Base-by-base conservation (phyloP, 257 asterid species). In the Ajuga chamaepitys region DNA sequence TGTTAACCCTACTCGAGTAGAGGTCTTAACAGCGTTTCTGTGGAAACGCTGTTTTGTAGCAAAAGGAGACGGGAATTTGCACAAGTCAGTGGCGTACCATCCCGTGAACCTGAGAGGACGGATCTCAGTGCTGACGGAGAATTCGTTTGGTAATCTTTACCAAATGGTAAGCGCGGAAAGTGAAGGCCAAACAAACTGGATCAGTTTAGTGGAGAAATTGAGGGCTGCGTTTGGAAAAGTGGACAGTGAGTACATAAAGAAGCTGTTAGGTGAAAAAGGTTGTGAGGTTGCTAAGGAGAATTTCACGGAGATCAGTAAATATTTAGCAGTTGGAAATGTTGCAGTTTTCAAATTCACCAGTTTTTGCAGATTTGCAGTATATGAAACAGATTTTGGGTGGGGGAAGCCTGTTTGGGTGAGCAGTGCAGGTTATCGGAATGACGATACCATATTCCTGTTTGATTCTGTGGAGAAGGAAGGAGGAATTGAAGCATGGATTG, bases 61-160 rank as follows among this genome's bases (percentile, higher is more conserved):
- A 2, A 60, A 73, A 67, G 57, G 71, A 62, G 16, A 55, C 2
- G 48, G 47, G 13, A 8, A 34, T 9, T 8, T 50, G 0, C 58
- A 37, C 14, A 21, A 8, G 5, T 81, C 93, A 0, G 71, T 78
- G 0, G 81, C 82, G 8, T 72, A 53, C 24, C 70, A 81, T 16
- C 91, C 94, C 0, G 83, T 83, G 9, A 85, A 80, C 73, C 26
- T 88, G 32, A 76, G 95, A 61, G 74, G 83, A n/a, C 69, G 62
- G 35, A 62, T 62, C 13, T 75, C 83, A 1, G 9, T 12, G 1
- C 7, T 85, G 41, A 58, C 78, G 0, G 82, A 83, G 47, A 45
- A 50, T 75, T 82, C 87, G 0, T 88, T 88, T 22, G 94, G 95
- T 0, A 88, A 88, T n/a, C 40, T 81, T 8, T 88, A 81, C 17